These are phyloP conservation scores for Musa beccarii DNA, from an alignment of 176 grass and related monocot genomes.

Conservation along the genomic window DNA sequence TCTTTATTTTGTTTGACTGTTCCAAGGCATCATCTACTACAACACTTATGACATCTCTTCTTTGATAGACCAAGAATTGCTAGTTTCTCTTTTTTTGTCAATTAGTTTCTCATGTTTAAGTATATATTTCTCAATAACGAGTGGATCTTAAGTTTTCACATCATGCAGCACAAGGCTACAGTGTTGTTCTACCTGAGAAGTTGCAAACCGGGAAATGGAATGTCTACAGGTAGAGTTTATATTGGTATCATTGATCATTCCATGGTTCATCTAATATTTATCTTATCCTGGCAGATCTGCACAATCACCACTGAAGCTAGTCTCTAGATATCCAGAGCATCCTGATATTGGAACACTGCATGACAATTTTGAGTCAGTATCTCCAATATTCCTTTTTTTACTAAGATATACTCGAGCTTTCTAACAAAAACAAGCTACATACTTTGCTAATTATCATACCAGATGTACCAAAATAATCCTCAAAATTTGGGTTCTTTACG, in stretches of 20 bases:
- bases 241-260: slow-evolving; percentile 1
- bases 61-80: neutral
- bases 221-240: slow-evolving; percentile 62
- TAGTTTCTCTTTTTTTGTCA: neutral
- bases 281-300: slow-evolving; percentile 41
- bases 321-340: slow-evolving; percentile 31
- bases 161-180: slow-evolving; percentile 78
- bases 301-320: slow-evolving; percentile 45
- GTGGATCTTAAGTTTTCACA: slow-evolving; percentile 4
- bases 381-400: slow-evolving; percentile 1
- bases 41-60: neutral
- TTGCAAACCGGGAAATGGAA: slow-evolving; percentile 96
- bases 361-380: slow-evolving; percentile 81
- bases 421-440: neutral
- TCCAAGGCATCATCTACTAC: no score
- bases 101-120: neutral
- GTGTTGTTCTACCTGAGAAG: slow-evolving; percentile 80
- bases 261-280: neutral
- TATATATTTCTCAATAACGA: neutral
- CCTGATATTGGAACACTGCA: slow-evolving; percentile 72
- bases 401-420: neutral
- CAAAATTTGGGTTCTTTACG: no score
- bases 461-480: neutral
- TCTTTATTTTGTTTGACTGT: no score
- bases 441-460: neutral